phyloP scores from a whole-genome alignment of 2,329 filamentous ascomycete genomes.

The Hypoxylon sp. region DNA sequence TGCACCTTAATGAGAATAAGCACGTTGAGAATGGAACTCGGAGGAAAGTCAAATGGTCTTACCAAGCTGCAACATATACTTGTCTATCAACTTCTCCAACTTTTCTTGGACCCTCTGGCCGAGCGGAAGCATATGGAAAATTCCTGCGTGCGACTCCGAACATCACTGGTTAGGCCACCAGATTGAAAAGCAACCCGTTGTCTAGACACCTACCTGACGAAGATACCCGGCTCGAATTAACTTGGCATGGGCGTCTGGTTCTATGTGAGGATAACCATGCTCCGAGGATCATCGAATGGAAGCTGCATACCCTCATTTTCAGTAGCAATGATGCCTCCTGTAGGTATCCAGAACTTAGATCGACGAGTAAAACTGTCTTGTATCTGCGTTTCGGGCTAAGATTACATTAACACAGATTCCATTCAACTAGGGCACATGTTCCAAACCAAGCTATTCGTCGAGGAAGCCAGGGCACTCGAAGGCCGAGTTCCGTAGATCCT shows the following conservation, averaged over 20 bases:
- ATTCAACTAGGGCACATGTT: not conserved
- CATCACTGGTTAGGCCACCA: conserved; percentile 21
- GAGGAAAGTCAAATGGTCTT: conserved; percentile 39
- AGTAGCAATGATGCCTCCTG: conserved; percentile 72
- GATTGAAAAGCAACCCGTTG: not conserved
- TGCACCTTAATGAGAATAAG: conserved; percentile 42
- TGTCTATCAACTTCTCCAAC: conserved; percentile 85
- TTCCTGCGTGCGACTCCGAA: conserved; percentile 83
- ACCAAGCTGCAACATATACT: conserved; percentile 85
- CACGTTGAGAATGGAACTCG: conserved; percentile 13
- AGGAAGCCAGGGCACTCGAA: conserved; percentile 21
- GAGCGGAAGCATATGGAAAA: conserved; percentile 92
- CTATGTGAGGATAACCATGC: conserved; percentile 29
- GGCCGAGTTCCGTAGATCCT: conserved; percentile 20
- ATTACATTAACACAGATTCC: conserved; percentile 16
- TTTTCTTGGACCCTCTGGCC: conserved; percentile 91
- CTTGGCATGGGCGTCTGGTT: conserved; percentile 73
- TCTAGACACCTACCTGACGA: conserved; percentile 68
- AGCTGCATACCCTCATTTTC: conserved; percentile 64
- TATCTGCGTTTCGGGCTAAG: conserved; percentile 25
- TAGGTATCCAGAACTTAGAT: conserved; percentile 84
- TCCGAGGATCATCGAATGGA: not conserved
- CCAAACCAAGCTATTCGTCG: conserved; percentile 32
- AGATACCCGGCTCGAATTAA: conserved; percentile 79
- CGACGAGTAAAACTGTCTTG: conserved; percentile 58